phyloP scores from a whole-genome alignment of 83 land plant species.

The Larix sibirica region DNA sequence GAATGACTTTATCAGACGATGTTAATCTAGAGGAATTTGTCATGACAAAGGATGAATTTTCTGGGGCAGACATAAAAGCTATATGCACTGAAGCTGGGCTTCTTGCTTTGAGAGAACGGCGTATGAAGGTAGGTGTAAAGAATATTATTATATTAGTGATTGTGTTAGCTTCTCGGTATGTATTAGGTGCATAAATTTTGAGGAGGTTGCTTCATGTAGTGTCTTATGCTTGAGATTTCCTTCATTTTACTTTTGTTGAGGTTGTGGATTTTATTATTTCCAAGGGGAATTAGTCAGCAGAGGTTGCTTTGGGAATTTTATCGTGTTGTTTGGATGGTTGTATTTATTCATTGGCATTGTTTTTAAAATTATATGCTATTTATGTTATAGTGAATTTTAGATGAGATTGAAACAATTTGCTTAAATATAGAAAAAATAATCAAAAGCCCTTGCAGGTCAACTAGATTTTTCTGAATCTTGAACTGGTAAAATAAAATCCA shows the following conservation, averaged over 20 bases:
- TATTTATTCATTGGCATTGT: not conserved
- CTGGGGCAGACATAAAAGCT: conserved; percentile 93
- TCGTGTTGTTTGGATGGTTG: not conserved
- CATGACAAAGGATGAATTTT: conserved; percentile 93
- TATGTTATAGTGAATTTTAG: not conserved
- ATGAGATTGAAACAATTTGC: not conserved
- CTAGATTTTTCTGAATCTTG: not conserved
- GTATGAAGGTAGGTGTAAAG: conserved; percentile 73
- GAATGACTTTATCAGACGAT: conserved; percentile 90
- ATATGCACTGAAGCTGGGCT: conserved; percentile 92
- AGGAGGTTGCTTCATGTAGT: not conserved
- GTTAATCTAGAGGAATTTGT: conserved; percentile 92
- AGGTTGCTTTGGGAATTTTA: not conserved
- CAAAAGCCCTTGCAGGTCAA: not conserved
- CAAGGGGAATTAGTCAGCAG: not conserved
- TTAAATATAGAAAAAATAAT: not conserved
- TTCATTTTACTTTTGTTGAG: not conserved
- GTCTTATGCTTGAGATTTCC: not conserved
- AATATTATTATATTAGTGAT: conserved; percentile 2
- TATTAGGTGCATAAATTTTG: not conserved
- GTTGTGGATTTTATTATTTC: not conserved
- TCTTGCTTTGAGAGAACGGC: conserved; percentile 84
- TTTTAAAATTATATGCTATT: not conserved
- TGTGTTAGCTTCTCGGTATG: not conserved
- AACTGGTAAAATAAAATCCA: too few relatives aligned